These are phyloP conservation scores for Backusella parvicylindrica DNA, from an alignment of 192 early-diverging fungal genomes.

Conservation along the genomic window DNA sequence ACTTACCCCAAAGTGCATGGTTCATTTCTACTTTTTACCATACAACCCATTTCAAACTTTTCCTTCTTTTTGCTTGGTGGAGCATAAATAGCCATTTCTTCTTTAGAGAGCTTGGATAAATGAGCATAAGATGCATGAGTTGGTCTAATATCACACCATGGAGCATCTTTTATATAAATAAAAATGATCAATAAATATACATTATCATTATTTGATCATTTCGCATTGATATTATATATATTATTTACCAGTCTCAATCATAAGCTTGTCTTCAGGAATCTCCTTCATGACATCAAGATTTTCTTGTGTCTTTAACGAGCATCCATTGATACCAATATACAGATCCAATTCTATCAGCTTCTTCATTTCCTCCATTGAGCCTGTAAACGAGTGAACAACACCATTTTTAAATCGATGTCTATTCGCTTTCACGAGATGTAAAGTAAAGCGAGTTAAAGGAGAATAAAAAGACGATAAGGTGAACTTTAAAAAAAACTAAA, in stretches of 20 bases:
- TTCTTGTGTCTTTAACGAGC: constrained; percentile 86
- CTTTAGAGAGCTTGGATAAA: constrained; percentile 31
- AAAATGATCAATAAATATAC: too few species aligned
- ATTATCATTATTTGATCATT: too few species aligned
- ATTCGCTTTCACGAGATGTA: constrained; percentile 50
- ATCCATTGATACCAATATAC: constrained; percentile 96
- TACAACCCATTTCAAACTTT: constrained; percentile 56
- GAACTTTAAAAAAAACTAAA: too few species aligned
- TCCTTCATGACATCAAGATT: constrained; percentile 68
- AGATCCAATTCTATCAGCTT: constrained; percentile 63
- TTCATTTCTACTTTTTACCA: constrained; percentile 85
- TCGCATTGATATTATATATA: too few species aligned
- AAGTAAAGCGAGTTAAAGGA: too few species aligned
- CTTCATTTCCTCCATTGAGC: constrained; percentile 61
- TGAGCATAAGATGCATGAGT: constrained; percentile 78
- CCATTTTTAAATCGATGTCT: constrained; percentile 62
- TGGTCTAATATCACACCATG: constrained; percentile 88
- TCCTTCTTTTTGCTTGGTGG: constrained; percentile 73
- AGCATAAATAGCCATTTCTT: constrained; percentile 34
- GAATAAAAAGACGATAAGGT: background rate
- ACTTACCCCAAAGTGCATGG: constrained; percentile 68
- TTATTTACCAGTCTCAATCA: constrained; percentile 88
- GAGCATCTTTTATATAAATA: constrained; percentile 57
- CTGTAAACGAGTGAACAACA: constrained; percentile 92
- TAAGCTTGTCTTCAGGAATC: constrained; percentile 76